A percentile compares a stretch with the other conserved stretches of the same genome.
Conservation (phyloP, 441 rosid genomes). For the Mallotus repandus region DNA sequence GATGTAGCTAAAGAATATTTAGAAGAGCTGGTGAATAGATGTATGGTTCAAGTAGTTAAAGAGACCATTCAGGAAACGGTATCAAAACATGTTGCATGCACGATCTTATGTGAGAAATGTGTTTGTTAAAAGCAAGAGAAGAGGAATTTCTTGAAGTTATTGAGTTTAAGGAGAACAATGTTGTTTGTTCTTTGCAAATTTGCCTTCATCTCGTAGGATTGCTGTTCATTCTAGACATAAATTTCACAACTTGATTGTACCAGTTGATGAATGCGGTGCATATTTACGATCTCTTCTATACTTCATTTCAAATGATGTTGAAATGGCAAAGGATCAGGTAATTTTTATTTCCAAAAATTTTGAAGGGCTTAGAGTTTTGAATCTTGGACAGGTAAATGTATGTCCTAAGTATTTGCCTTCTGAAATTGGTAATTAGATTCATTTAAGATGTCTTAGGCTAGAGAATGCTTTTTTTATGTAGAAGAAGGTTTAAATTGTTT, state of each 20-base stretch:
- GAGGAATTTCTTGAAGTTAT: slow-evolving; percentile 4
- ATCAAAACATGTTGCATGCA: slow-evolving; percentile 31
- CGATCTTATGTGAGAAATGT: slow-evolving; percentile 37
- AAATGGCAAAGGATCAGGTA: background rate
- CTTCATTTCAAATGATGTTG: background rate
- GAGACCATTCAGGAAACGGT: slow-evolving; percentile 12
- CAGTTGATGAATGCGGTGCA: background rate
- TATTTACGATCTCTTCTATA: slow-evolving; percentile 9
- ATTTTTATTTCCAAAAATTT: background rate
- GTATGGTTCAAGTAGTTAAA: slow-evolving; percentile 33
- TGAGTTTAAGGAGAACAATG: background rate
- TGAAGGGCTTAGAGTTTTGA: slow-evolving; percentile 1
- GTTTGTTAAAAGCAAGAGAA: slow-evolving; percentile 28
- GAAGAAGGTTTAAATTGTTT: no score
- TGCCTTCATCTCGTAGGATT: background rate
- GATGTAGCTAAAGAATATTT: slow-evolving; percentile 34
- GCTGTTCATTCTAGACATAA: background rate
- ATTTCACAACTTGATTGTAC: no score
- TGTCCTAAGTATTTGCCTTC: background rate
- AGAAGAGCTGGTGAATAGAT: slow-evolving; percentile 31
- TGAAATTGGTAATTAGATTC: no score
- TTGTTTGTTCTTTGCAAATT: no score
- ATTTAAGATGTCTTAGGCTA: background rate
- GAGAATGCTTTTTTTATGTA: background rate
- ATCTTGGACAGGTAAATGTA: background rate